Evolutionary conservation across 1,139 yeast species (phyloP).

Genomic region (Candida neerlandica): DNA sequence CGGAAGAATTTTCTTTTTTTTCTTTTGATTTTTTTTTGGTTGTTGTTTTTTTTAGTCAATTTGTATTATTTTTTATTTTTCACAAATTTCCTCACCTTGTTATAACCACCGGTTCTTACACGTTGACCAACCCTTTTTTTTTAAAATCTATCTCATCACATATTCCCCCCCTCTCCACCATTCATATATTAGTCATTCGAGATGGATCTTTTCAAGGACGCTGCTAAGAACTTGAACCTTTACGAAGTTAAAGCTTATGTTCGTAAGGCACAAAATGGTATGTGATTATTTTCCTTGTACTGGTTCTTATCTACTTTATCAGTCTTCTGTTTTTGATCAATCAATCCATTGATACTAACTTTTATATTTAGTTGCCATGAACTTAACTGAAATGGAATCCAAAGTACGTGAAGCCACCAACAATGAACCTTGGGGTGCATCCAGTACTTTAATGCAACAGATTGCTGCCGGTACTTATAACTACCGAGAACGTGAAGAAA

Average conservation of each 20-base stretch:
- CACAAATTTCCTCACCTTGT: background rate
- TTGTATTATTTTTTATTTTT: background rate
- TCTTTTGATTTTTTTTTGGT: background rate
- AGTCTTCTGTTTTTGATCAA: background rate
- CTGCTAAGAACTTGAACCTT: conserved; percentile 77
- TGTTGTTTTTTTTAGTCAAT: too few relatives aligned
- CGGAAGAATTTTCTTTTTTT: background rate
- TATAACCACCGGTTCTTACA: too few relatives aligned
- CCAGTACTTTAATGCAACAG: conserved; percentile 87
- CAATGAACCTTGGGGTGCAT: conserved; percentile 99
- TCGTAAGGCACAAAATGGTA: conserved; percentile 93
- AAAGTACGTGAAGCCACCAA: conserved; percentile 97
- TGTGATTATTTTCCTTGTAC: conserved; percentile 20
- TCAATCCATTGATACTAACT: conserved; percentile 14
- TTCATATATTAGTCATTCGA: conserved; percentile 5
- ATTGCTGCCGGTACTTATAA: conserved; percentile 94
- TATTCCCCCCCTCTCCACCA: background rate
- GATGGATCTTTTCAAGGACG: conserved; percentile 72
- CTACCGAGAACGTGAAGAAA: conserved; percentile 78
- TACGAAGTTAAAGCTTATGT: conserved; percentile 98
- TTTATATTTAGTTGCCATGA: conserved; percentile 62
- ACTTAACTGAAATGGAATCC: conserved; percentile 93
- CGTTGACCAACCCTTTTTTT: background rate
- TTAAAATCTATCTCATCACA: background rate
- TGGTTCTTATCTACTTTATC: background rate